Evolutionary conservation across 2,329 filamentous ascomycete genomes (phyloP).

Genomic region (Neofusicoccum parvum): DNA sequence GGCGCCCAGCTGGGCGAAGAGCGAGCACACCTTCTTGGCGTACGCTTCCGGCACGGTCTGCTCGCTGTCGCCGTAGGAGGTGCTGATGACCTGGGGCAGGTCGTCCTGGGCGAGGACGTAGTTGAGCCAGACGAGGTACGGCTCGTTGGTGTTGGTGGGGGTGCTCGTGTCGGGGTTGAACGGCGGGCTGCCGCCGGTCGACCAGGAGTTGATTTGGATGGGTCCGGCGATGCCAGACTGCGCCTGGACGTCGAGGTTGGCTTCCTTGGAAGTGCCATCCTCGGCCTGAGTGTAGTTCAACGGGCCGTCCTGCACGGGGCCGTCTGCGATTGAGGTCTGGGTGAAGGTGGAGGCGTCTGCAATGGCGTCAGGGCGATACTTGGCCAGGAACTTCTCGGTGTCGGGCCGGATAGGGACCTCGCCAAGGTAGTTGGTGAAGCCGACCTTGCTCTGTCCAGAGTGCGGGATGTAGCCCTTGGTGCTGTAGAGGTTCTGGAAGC

Average conservation of each 20-base stretch:
- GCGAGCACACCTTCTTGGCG: slow-evolving; percentile 62
- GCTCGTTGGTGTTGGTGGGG: slow-evolving; percentile 32
- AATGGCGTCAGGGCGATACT: slow-evolving; percentile 55
- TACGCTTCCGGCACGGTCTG: slow-evolving; percentile 64
- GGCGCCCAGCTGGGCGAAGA: slow-evolving; percentile 57
- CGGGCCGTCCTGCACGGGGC: slow-evolving; percentile 25
- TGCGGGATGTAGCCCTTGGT: slow-evolving; percentile 56
- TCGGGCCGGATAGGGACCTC: slow-evolving; percentile 56
- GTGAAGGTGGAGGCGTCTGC: slow-evolving; percentile 52
- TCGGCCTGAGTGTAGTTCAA: not conserved
- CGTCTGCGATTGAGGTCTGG: slow-evolving; percentile 32
- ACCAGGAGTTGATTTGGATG: slow-evolving; percentile 60
- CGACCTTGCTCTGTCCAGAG: slow-evolving; percentile 50
- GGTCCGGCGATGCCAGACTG: slow-evolving; percentile 58
- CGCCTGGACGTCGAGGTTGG: slow-evolving; percentile 63
- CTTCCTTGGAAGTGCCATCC: slow-evolving; percentile 53
- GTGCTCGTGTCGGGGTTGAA: slow-evolving; percentile 46
- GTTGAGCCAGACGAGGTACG: slow-evolving; percentile 64
- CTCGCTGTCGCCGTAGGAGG: slow-evolving; percentile 69
- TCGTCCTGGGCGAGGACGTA: slow-evolving; percentile 58
- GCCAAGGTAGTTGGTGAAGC: slow-evolving; percentile 57
- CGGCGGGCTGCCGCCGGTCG: slow-evolving; percentile 58
- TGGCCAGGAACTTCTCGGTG: slow-evolving; percentile 48
- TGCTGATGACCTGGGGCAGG: slow-evolving; percentile 65
- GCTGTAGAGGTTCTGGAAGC: slow-evolving; percentile 57